Evolutionary conservation across 306 rosid genomes (phyloP), one percentile per base, ranked within the genome.

Genomic region (Glycyrrhiza uralensis): DNA sequence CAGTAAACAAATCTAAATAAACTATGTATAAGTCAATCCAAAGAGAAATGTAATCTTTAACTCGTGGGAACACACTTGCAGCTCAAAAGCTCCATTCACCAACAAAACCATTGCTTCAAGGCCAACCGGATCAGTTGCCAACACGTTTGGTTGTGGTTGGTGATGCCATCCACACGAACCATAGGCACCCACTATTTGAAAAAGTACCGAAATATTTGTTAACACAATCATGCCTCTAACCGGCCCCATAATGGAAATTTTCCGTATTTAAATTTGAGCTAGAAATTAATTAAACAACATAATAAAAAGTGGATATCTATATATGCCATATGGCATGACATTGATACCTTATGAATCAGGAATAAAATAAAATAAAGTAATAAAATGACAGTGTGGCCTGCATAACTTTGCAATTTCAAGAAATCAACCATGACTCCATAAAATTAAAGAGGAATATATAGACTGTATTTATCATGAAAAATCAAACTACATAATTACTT

Each of bases 21-120:
- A n/a, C n/a, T n/a, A n/a, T n/a, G n/a, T n/a, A n/a, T n/a, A n/a
- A n/a, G n/a, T n/a, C n/a, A n/a, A n/a, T n/a, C n/a, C n/a, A n/a
- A n/a, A n/a, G n/a, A n/a, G n/a, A n/a, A n/a, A n/a, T n/a, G n/a
- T n/a, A 78, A 69, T 20, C 32, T 46, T 64, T 38, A 57, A 17
- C 44, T 10, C n/a, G 17, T 66, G 66, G 22, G 55, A 20, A 20
- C 42, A 64, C 56, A 55, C 23, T 76, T 60, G 39, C 57, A 45
- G 3, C 28, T 61, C 24, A 63, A 32, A 68, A 71, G 50, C 33
- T 14, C 52, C 13, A n/a, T 10, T 69, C 74, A 62, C 74, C 84
- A 75, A 64, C 78, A 55, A 76, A 75, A 47, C 75, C 75, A 56
- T 71, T 76, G 56, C 56, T 72, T 81, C 26, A 57, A 69, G 24